phyloP scores from a whole-genome alignment of 129 eudicot genomes.

The Sambucus nigra region DNA sequence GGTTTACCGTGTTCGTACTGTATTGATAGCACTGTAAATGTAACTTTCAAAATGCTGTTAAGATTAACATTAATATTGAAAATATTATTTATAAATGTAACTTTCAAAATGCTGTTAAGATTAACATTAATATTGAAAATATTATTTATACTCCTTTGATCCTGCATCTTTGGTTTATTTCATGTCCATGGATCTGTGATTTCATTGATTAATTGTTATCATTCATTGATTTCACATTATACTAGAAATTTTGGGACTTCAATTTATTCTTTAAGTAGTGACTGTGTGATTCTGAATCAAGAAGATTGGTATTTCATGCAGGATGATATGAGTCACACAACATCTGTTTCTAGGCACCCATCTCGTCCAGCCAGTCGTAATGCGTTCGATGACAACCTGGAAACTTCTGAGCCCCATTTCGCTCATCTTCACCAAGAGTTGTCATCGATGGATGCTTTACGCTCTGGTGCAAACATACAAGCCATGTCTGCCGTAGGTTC shows the following conservation, averaged over 20 bases:
- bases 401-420: constrained; percentile 38
- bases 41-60: too few species aligned
- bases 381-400: constrained; percentile 49
- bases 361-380: constrained; percentile 77
- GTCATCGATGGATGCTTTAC: constrained; percentile 30
- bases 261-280: neutral
- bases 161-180: neutral
- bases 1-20: too few species aligned
- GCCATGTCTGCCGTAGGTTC: too few species aligned
- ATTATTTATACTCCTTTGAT: neutral
- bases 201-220: too few species aligned
- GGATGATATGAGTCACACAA: constrained; percentile 48
- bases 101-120: too few species aligned
- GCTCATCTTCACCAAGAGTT: constrained; percentile 38
- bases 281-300: neutral
- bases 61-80: neutral
- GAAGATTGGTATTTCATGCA: constrained; percentile 20
- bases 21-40: too few species aligned
- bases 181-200: neutral
- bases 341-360: constrained; percentile 45
- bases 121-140: neutral
- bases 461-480: constrained; percentile 27
- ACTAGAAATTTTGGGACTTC: neutral
- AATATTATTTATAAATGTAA: too few species aligned
- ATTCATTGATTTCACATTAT: neutral